These are phyloP conservation scores for Diplodia corticola DNA, from an alignment of 2,329 filamentous ascomycete genomes.

Conservation along the genomic window DNA sequence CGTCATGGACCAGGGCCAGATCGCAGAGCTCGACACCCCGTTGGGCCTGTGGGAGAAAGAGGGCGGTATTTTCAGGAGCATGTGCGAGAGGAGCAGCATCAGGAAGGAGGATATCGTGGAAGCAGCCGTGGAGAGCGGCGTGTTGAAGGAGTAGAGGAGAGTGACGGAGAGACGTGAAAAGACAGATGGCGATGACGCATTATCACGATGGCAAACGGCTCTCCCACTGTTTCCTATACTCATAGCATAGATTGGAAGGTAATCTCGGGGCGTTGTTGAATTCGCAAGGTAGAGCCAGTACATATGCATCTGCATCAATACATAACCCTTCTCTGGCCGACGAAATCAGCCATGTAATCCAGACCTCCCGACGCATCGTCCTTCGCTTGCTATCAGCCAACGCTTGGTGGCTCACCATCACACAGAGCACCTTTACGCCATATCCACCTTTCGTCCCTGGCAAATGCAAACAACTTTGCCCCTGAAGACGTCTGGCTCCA, in stretches of 20 bases:
- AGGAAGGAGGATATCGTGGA: constrained; percentile 44
- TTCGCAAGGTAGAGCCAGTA: not conserved
- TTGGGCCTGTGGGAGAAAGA: constrained; percentile 65
- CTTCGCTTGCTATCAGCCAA: not conserved
- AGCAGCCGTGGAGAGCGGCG: constrained; percentile 7
- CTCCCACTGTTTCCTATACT: not conserved
- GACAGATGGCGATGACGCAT: no score
- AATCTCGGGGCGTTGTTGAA: not conserved
- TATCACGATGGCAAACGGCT: not conserved
- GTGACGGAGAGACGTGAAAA: not conserved
- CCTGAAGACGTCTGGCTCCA: no score
- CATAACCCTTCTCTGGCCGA: not conserved
- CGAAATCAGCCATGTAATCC: not conserved
- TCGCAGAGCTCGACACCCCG: constrained; percentile 84
- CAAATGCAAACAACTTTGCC: no score
- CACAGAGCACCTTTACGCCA: no score
- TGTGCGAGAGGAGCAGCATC: constrained; percentile 89
- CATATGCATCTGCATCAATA: not conserved
- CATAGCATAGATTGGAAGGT: not conserved
- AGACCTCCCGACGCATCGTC: no score
- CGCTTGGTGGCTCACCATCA: no score
- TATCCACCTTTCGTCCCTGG: no score
- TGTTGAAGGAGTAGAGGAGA: not conserved
- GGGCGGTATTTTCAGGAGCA: constrained; percentile 78
- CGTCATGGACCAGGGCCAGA: constrained; percentile 88